Evolutionary conservation across 2,329 filamentous ascomycete species (phyloP).

Genomic region (Chrysosporium keratinophilum): DNA sequence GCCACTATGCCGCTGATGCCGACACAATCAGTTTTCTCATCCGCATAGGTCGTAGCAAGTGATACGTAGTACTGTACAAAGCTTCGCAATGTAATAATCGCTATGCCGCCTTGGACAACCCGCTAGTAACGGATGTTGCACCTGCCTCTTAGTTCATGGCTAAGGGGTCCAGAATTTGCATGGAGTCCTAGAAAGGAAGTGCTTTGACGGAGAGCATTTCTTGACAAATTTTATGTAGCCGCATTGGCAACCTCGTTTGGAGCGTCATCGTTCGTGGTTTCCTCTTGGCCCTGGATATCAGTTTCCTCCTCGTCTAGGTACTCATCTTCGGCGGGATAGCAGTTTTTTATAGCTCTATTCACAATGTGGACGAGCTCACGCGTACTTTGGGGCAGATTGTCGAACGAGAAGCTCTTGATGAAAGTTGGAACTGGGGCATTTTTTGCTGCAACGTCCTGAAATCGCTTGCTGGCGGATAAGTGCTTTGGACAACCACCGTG

Average conservation of each 20-base stretch:
- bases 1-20: too few relatives aligned
- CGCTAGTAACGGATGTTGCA: too few relatives aligned
- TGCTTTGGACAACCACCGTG: slow-evolving; percentile 5
- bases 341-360: not conserved
- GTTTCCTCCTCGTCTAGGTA: not conserved
- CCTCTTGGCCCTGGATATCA: not conserved
- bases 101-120: too few relatives aligned
- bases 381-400: not conserved
- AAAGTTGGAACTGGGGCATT: slow-evolving; percentile 13
- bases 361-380: not conserved
- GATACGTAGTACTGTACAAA: too few relatives aligned
- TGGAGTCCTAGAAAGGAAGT: too few relatives aligned
- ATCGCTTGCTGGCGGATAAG: slow-evolving; percentile 10
- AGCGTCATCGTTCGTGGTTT: not conserved
- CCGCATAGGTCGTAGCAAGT: too few relatives aligned
- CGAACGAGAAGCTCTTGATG: slow-evolving; percentile 10
- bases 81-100: too few relatives aligned
- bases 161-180: not conserved
- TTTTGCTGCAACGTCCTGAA: slow-evolving; percentile 9
- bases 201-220: not conserved
- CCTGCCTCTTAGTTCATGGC: not conserved
- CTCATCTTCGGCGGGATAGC: not conserved
- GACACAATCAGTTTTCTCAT: too few relatives aligned
- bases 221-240: not conserved
- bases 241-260: not conserved